A percentile compares a stretch with the other conserved stretches of the same genome.
Conservation (phyloP, 257 asterid species). For the Solanum commersonii region DNA sequence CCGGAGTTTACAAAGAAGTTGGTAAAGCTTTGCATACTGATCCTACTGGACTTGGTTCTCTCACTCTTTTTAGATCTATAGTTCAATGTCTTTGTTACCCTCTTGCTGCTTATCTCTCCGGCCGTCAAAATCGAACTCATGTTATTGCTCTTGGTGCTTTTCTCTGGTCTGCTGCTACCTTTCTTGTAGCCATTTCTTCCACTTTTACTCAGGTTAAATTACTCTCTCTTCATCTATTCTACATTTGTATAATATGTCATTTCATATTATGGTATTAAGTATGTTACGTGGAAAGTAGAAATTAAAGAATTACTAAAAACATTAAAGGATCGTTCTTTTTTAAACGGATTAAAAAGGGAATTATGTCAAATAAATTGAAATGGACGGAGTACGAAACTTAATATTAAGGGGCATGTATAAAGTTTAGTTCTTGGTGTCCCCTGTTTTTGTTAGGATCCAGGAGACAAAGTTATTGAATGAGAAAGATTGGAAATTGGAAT, state of each 20-base stretch:
- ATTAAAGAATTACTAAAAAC: too few species aligned
- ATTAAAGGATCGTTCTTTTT: too few species aligned
- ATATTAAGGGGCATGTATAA: neutral
- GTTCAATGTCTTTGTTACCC: constrained; percentile 85
- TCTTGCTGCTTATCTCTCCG: constrained; percentile 67
- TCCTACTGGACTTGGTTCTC: constrained; percentile 76
- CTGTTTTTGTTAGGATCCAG: neutral
- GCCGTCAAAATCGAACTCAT: constrained; percentile 64
- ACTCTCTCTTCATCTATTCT: neutral
- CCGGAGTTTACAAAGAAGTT: constrained; percentile 70
- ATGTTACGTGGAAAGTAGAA: too few species aligned
- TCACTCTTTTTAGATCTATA: constrained; percentile 63
- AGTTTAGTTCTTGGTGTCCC: neutral
- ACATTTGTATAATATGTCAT: neutral
- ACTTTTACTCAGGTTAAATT: constrained; percentile 51
- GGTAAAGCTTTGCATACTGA: constrained; percentile 78
- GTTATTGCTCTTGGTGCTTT: constrained; percentile 82
- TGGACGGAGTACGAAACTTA: too few species aligned
- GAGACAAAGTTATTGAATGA: too few species aligned
- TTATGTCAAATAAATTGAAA: too few species aligned
- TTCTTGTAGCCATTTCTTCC: constrained; percentile 39
- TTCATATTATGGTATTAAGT: too few species aligned
- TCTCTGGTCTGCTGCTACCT: constrained; percentile 77
- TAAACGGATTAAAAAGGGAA: too few species aligned
- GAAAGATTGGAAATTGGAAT: neutral